phyloP scores from a whole-genome alignment of 352 stramenopile species.

The Pythium brachiatum region DNA sequence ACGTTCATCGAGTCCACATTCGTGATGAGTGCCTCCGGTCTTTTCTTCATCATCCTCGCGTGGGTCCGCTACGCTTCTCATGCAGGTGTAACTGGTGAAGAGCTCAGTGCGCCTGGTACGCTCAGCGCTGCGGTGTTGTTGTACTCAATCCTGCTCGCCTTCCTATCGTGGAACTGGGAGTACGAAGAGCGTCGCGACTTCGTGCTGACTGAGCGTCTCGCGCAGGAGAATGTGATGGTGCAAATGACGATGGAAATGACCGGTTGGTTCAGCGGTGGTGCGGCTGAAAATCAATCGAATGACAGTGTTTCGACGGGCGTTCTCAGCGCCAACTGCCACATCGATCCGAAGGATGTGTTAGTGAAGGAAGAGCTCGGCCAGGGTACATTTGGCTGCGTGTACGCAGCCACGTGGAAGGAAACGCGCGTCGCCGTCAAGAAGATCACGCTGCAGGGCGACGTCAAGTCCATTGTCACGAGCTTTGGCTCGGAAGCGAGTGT shows the following conservation, averaged over 20 bases:
- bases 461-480: conserved; percentile 77
- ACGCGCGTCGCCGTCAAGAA: conserved; percentile 84
- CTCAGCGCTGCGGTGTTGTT: conserved; percentile 68
- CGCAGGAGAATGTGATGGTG: conserved; percentile 84
- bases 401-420: conserved; percentile 78
- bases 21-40: conserved; percentile 52
- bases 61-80: conserved; percentile 52
- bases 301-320: conserved; percentile 48
- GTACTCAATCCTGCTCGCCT: conserved; percentile 78
- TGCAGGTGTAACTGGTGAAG: conserved; percentile 23
- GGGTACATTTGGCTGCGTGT: conserved; percentile 76
- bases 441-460: conserved; percentile 77
- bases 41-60: conserved; percentile 77
- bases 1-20: conserved; percentile 67
- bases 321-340: conserved; percentile 79
- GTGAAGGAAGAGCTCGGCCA: conserved; percentile 77
- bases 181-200: conserved; percentile 87
- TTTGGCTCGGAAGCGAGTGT: conserved; percentile 81
- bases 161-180: conserved; percentile 87
- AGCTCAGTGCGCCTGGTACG: conserved; percentile 63
- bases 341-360: conserved; percentile 78
- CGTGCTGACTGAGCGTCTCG: conserved; percentile 73
- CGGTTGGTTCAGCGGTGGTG: conserved; percentile 80
- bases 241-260: conserved; percentile 91
- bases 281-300: conserved; percentile 44